These are phyloP conservation scores for Trametes sp. DNA, from an alignment of 1,284 basidiomycete species.

Conservation along the genomic window DNA sequence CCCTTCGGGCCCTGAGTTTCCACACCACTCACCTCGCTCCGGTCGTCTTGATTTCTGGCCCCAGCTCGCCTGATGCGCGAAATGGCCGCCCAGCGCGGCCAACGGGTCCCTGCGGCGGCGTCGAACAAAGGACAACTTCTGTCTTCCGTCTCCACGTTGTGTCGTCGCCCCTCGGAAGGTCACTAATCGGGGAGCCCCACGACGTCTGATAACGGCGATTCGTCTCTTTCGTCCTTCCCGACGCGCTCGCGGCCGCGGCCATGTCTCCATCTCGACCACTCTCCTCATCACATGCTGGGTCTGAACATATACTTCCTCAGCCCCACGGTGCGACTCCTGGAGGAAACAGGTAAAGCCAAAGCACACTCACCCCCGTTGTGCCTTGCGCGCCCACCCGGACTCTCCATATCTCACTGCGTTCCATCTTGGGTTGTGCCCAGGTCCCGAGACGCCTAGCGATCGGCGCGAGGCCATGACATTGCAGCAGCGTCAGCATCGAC, in stretches of 20 bases:
- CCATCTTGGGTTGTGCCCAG: slow-evolving; percentile 5
- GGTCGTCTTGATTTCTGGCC: slow-evolving; percentile 5
- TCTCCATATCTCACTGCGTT: slow-evolving; percentile 14
- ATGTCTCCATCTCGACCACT: slow-evolving; percentile 23
- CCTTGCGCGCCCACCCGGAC: slow-evolving; percentile 4
- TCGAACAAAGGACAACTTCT: slow-evolving; percentile 20
- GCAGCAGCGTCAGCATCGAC: slow-evolving; percentile 3
- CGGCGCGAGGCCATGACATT: slow-evolving; percentile 6
- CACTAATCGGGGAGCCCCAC: slow-evolving; percentile 15
- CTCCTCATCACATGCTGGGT: slow-evolving; percentile 7
- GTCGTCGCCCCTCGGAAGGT: slow-evolving; percentile 19
- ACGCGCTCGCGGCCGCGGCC: slow-evolving; percentile 11
- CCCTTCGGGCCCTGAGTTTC: slow-evolving; percentile 26
- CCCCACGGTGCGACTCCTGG: neutral
- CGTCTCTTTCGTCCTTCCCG: slow-evolving; percentile 5
- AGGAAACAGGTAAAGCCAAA: neutral
- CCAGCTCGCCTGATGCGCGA: slow-evolving; percentile 22
- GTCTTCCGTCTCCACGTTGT: slow-evolving; percentile 19
- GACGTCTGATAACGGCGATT: slow-evolving; percentile 24
- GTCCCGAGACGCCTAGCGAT: neutral
- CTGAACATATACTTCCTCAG: neutral
- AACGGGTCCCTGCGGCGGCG: neutral
- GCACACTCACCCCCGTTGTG: neutral
- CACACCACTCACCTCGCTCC: slow-evolving; percentile 28
- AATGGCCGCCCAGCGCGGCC: slow-evolving; percentile 1